phyloP scores from a whole-genome alignment of 2,329 filamentous ascomycete genomes.

The Beauveria sp. region DNA sequence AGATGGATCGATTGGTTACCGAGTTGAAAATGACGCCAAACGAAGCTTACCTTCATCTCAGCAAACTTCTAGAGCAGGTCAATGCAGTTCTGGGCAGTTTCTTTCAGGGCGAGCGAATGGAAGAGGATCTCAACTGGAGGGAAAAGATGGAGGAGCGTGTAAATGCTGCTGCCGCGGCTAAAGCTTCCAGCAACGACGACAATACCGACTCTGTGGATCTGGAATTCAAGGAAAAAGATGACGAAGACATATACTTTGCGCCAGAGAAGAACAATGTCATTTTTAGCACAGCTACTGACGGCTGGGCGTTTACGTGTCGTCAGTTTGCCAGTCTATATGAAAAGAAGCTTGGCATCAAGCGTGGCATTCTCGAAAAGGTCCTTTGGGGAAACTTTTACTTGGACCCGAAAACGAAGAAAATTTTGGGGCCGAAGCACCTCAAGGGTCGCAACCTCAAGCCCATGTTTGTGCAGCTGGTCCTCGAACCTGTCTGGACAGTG shows the following conservation, averaged over 20 bases:
- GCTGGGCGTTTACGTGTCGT: slow-evolving; percentile 96
- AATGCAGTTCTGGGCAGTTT: slow-evolving; percentile 97
- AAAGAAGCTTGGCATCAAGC: slow-evolving; percentile 93
- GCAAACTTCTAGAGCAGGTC: slow-evolving; percentile 85
- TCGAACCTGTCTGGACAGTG: slow-evolving; percentile 93
- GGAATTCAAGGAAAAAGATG: slow-evolving; percentile 82
- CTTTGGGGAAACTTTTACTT: slow-evolving; percentile 96
- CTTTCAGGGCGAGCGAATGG: slow-evolving; percentile 97
- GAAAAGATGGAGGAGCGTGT: slow-evolving; percentile 85
- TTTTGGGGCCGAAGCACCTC: slow-evolving; percentile 82
- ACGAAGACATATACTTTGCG: slow-evolving; percentile 96
- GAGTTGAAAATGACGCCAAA: slow-evolving; percentile 88
- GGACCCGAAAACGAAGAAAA: slow-evolving; percentile 93
- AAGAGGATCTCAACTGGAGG: slow-evolving; percentile 96
- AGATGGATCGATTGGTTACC: slow-evolving; percentile 90
- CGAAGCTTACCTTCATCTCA: slow-evolving; percentile 85
- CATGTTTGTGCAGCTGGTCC: slow-evolving; percentile 93
- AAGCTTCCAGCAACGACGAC: slow-evolving; percentile 40
- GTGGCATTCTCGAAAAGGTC: slow-evolving; percentile 80
- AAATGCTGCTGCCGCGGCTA: slow-evolving; percentile 60
- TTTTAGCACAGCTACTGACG: slow-evolving; percentile 93
- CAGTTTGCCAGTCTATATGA: slow-evolving; percentile 93
- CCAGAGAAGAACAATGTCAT: slow-evolving; percentile 99
- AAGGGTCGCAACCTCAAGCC: slow-evolving; percentile 89
- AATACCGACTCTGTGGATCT: slow-evolving; percentile 49